Base-by-base conservation (phyloP, 768 basidiomycete genomes). In the Mrakia blollopis region DNA sequence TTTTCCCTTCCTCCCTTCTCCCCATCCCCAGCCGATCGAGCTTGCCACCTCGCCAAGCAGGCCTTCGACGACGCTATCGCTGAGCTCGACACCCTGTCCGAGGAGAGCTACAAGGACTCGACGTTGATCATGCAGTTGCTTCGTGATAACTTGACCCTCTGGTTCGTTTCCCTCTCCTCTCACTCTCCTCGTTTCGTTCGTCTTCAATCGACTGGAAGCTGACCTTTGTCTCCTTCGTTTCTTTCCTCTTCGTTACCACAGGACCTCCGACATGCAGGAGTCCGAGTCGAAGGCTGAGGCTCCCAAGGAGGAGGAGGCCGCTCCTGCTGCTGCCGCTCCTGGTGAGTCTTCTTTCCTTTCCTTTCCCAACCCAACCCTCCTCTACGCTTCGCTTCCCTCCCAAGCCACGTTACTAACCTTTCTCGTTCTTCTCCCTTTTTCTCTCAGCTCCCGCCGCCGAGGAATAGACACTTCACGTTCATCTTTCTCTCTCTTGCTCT, bases 71-170 rank as follows among this genome's bases (percentile, higher is more conserved):
- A 98, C 84, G 96, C 96, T 65, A 98, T 98, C 84, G 94, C 95
- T 80, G 95, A 98, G 86, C 93, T 98, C 82, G 95, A 98, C 87
- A 98, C 95, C 32, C 89, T 98, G 74, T 94, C 92, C 81, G 96
- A 98, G 86, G 95, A 98, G 88, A 92, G 91, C 85, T 98, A 98
- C 91, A 97, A 98, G 88, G 95, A 98, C 85, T 97, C 94, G 77
- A 98, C 96, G 57, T 87, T 98, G 80, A 96, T 96, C 85, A 85
- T 85, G 85, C 96, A 98, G 85, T 87, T 98, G 79, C 89, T 98
- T 83, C 90, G 94, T 83, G 95, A 98, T 85, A 98, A 98, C 89
- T 86, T 98, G 62, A 97, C 94, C 69, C 89, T 98, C 82, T 98
- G 95, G 95, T 76, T 35, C 41, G 75, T 65, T n/a, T 28, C 47